Percentiles rank a stretch among this genome's conserved stretches.
phyloP scores from a whole-genome alignment of 768 basidiomycete species.

The Infundibulicybe gibba region DNA sequence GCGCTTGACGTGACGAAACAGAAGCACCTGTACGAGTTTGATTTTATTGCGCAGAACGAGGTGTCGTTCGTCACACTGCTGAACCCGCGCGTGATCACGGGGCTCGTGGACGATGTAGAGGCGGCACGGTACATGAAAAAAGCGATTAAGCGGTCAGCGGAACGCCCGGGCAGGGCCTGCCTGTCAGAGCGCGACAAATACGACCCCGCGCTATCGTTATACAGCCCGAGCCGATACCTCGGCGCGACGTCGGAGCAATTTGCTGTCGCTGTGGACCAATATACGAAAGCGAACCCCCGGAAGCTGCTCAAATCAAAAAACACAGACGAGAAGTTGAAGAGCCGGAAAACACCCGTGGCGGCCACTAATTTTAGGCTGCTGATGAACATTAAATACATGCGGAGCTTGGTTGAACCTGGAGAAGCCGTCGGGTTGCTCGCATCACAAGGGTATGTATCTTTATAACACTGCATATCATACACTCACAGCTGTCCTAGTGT shows the following conservation, averaged over 20 bases:
- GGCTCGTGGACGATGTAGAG: slow-evolving; percentile 59
- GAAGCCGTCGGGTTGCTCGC: slow-evolving; percentile 98
- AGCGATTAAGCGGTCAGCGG: slow-evolving; percentile 68
- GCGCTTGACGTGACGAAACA: slow-evolving; percentile 96
- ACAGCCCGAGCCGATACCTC: slow-evolving; percentile 74
- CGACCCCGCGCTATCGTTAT: slow-evolving; percentile 71
- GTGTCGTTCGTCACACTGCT: slow-evolving; percentile 72
- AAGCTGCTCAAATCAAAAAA: slow-evolving; percentile 36
- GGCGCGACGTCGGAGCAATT: slow-evolving; percentile 94
- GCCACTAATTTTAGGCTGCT: slow-evolving; percentile 67
- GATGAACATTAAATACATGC: slow-evolving; percentile 92
- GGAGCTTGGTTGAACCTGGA: slow-evolving; percentile 92
- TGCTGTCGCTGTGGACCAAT: slow-evolving; percentile 74
- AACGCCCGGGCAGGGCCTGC: slow-evolving; percentile 33
- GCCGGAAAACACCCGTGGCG: slow-evolving; percentile 42
- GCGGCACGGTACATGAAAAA: slow-evolving; percentile 86
- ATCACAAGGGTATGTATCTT: slow-evolving; percentile 80
- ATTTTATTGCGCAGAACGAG: slow-evolving; percentile 88
- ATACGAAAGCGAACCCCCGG: slow-evolving; percentile 72
- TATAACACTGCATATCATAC: background rate
- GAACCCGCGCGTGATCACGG: slow-evolving; percentile 54
- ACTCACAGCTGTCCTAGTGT: slow-evolving; percentile 52
- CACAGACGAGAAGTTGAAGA: slow-evolving; percentile 28
- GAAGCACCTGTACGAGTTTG: slow-evolving; percentile 91
- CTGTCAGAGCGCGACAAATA: slow-evolving; percentile 55